A percentile compares a stretch with the other conserved stretches of the same genome.
These are phyloP conservation scores for Diplodia seriata DNA, from an alignment of 2,329 filamentous ascomycete species.

Conservation along the genomic window DNA sequence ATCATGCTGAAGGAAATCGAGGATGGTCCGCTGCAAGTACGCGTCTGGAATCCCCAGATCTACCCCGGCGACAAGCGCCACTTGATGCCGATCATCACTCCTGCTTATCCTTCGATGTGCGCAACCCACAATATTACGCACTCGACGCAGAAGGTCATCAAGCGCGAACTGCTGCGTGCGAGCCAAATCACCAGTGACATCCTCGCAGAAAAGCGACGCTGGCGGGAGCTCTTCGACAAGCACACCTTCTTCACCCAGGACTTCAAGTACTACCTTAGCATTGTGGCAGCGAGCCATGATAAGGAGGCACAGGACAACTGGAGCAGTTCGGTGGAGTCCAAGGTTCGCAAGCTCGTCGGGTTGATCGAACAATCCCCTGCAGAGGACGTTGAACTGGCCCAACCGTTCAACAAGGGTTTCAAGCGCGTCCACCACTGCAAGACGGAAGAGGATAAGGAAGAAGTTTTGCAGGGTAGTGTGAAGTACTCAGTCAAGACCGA, in stretches of 20 bases:
- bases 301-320: constrained; percentile 86
- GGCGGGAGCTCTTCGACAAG: constrained; percentile 87
- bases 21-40: constrained; percentile 77
- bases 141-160: constrained; percentile 84
- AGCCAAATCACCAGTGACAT: constrained; percentile 81
- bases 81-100: constrained; percentile 97
- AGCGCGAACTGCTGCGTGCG: constrained; percentile 80
- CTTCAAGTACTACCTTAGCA: constrained; percentile 94
- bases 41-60: constrained; percentile 92
- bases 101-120: constrained; percentile 97
- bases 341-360: constrained; percentile 83
- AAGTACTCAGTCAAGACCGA: constrained; percentile 62
- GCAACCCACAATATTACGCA: constrained; percentile 91
- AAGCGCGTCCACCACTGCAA: constrained; percentile 78
- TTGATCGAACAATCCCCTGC: constrained; percentile 80
- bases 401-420: constrained; percentile 92
- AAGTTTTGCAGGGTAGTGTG: constrained; percentile 67
- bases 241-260: constrained; percentile 92
- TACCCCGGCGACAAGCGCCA: constrained; percentile 84
- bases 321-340: constrained; percentile 93
- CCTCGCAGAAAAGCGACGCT: constrained; percentile 74
- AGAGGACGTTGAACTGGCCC: constrained; percentile 74
- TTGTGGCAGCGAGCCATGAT: constrained; percentile 80
- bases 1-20: constrained; percentile 89
- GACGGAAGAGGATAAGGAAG: constrained; percentile 66